phyloP scores from a whole-genome alignment of 1,284 basidiomycete species.

The Apiotrichum brassicae region DNA sequence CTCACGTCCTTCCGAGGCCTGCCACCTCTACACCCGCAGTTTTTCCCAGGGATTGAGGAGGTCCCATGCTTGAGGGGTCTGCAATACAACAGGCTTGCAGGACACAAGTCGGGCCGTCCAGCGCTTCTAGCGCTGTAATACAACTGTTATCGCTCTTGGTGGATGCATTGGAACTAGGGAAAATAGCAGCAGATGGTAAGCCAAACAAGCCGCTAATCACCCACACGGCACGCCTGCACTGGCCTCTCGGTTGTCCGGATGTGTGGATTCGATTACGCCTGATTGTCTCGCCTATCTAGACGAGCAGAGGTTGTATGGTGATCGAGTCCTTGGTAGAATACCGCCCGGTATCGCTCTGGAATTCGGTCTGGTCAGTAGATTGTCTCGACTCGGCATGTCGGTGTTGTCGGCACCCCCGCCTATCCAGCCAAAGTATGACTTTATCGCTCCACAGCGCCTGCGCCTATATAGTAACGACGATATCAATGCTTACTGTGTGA shows the following conservation, averaged over 20 bases:
- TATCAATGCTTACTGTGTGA: not conserved
- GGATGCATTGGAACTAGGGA: not conserved
- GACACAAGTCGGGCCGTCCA: no score
- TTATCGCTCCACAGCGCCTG: not conserved
- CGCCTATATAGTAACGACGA: not conserved
- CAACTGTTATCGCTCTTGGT: no score
- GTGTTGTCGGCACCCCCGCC: not conserved
- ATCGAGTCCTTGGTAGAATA: not conserved
- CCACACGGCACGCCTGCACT: not conserved
- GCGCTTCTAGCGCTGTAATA: no score
- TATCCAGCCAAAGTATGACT: not conserved
- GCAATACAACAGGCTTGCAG: no score
- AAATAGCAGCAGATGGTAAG: no score
- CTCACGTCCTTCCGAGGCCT: no score
- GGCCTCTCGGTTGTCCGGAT: not conserved
- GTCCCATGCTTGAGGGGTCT: no score
- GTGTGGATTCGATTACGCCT: not conserved
- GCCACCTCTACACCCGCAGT: no score
- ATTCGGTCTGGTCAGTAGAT: not conserved
- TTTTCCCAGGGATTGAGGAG: no score
- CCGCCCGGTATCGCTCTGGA: not conserved
- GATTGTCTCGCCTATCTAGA: conserved; percentile 2
- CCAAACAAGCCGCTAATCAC: not conserved
- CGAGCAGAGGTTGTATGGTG: not conserved
- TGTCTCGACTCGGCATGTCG: not conserved